These are phyloP conservation scores for Gossypium raimondii DNA, from an alignment of 345 rosid genomes.

Conservation along the genomic window DNA sequence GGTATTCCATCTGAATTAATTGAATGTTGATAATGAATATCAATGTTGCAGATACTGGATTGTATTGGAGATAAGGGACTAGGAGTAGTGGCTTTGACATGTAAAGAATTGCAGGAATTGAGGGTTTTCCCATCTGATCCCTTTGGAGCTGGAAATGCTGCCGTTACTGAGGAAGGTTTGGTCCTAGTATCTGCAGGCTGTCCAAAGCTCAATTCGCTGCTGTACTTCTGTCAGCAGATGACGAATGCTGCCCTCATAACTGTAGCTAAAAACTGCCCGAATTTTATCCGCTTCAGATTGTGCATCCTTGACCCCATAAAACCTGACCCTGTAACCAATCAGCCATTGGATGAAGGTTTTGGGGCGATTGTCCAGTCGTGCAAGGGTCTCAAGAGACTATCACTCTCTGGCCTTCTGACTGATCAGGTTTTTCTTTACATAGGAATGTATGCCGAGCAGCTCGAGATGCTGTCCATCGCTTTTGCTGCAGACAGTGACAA, in stretches of 20 bases:
- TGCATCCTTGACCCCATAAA: conserved; percentile 69
- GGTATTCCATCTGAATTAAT: not conserved
- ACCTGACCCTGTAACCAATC: conserved; percentile 64
- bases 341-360: conserved; percentile 88
- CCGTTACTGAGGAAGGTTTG: conserved; percentile 86
- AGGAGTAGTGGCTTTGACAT: conserved; percentile 62
- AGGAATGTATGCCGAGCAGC: conserved; percentile 76
- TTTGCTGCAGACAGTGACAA: conserved; percentile 83
- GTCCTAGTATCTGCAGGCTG: conserved; percentile 89
- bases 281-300: conserved; percentile 77
- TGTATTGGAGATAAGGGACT: conserved; percentile 87
- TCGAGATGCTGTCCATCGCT: conserved; percentile 91
- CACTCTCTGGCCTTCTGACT: conserved; percentile 73
- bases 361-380: conserved; percentile 85
- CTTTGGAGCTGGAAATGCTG: conserved; percentile 44
- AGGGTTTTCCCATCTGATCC: conserved; percentile 88
- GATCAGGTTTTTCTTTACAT: conserved; percentile 84
- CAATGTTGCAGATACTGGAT: conserved; percentile 68
- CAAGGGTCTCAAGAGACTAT: conserved; percentile 63
- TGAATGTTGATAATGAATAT: conserved; percentile 12
- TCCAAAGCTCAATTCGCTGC: conserved; percentile 68
- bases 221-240: conserved; percentile 96
- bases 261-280: conserved; percentile 77
- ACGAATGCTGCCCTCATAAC: conserved; percentile 86
- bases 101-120: conserved; percentile 79